Base-by-base conservation (phyloP, 192 early-diverging fungal genomes). In the Dissophora ornata region DNA sequence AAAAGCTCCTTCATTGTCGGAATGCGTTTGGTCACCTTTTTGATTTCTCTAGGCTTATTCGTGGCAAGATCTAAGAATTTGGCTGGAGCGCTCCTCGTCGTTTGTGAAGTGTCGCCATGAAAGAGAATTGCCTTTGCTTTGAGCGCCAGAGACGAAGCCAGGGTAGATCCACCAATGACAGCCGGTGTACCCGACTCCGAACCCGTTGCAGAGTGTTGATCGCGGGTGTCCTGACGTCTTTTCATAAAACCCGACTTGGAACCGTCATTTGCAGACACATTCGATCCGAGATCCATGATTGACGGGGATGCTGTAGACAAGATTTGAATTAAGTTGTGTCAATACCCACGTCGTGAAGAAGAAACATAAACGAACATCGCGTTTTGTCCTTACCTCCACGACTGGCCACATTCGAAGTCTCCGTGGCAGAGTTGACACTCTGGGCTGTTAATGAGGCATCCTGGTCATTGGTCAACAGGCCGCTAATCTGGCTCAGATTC, bases 1-100 rank as follows among this genome's bases (percentile, higher is more conserved):
- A 75, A 15, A 2, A 75, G 63, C 47, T 75, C 71, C 38, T 66
- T 75, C 62, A 75, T 75, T 12, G 71, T 75, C 22, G 71, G 71
- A 21, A 75, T 66, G 9, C 71, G 71, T 38, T 46, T 57, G 5
- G 45, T 61, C 18, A 75, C 46, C 34, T 67, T 75, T 44, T 75
- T 75, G 40, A 22, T 33, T 26, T 67, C 71, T 5, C 28, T 46
- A 1, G 71, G 63, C 33, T 48, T 75, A 34, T 44, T 75, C 1
- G 71, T 75, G 0, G 71, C 71, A 30, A 75, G 63, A 61, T 75
- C 71, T 44, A 75, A 38, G 21, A 75, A 75, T 6, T 38, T 45
- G 4, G 71, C 62, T 2, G 71, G 57, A 1, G 63, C 7, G 34
- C 44, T 75, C 1, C 63, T 36, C 13, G 32, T 32, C 2, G 57